phyloP scores from a whole-genome alignment of 2,329 filamentous ascomycete genomes.

The Hypoxylon rubiginosum region DNA sequence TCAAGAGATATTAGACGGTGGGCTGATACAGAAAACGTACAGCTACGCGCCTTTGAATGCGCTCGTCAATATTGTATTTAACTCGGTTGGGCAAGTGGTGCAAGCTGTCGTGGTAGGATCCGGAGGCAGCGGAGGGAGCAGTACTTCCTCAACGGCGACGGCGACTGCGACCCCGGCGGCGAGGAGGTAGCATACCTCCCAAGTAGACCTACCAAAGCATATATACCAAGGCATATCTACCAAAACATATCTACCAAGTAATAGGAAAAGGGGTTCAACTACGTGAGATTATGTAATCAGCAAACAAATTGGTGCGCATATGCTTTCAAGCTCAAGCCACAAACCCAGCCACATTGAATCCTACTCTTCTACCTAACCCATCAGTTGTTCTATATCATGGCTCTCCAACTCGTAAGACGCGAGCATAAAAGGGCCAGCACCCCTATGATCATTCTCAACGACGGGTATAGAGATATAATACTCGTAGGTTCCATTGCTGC shows the following conservation, averaged over 20 bases:
- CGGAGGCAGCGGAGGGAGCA: conserved; percentile 33
- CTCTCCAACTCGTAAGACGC: conserved; percentile 54
- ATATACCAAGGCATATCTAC: too few species aligned
- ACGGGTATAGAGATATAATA: conserved; percentile 59
- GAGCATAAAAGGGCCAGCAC: conserved; percentile 57
- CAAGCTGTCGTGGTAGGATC: conserved; percentile 55
- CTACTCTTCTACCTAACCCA: too few species aligned
- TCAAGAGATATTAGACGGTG: conserved; percentile 51
- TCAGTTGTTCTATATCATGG: not conserved
- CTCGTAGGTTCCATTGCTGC: conserved; percentile 62
- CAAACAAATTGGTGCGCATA: too few species aligned
- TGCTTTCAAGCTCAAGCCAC: too few species aligned
- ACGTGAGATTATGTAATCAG: too few species aligned
- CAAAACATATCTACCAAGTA: too few species aligned
- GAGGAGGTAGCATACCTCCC: not conserved
- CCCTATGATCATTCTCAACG: conserved; percentile 55
- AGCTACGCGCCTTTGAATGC: conserved; percentile 61
- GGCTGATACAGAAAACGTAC: conserved; percentile 62
- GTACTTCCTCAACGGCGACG: conserved; percentile 7
- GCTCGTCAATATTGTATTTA: conserved; percentile 65
- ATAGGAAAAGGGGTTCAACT: too few species aligned
- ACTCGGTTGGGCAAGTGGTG: conserved; percentile 63
- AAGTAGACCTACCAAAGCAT: too few species aligned
- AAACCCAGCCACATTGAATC: too few species aligned
- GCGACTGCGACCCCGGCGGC: conserved; percentile 28